phyloP scores from a whole-genome alignment of 352 stramenopile species.

The Pythium dissimile region DNA sequence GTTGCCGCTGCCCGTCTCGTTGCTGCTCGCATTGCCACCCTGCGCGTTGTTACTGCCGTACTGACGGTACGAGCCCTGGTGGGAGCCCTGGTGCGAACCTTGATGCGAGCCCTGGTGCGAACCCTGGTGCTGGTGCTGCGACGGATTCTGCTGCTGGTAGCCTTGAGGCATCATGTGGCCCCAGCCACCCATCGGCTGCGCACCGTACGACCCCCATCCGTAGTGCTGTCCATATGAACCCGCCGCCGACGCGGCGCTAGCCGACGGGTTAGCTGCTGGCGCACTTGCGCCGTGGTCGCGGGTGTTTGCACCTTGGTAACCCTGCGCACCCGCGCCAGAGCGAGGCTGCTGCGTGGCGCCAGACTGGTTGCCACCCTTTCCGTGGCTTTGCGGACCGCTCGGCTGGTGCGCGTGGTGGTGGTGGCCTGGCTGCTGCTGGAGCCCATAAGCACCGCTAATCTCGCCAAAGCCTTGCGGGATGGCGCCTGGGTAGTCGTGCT shows the following conservation, averaged over 20 bases:
- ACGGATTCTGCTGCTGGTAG: conserved; percentile 78
- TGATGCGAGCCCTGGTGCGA: conserved; percentile 65
- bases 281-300: conserved; percentile 58
- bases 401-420: conserved; percentile 43
- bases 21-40: conserved; percentile 31
- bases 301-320: conserved; percentile 49
- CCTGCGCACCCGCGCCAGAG: conserved; percentile 47
- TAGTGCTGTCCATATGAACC: conserved; percentile 76
- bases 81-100: conserved; percentile 62
- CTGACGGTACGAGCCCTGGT: conserved; percentile 68
- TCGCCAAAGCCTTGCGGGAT: conserved; percentile 82
- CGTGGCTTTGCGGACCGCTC: conserved; percentile 57
- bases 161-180: conserved; percentile 82
- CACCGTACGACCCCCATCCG: conserved; percentile 75
- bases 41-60: conserved; percentile 53
- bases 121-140: conserved; percentile 54
- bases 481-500: conserved; percentile 74
- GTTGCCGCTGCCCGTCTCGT: conserved; percentile 45
- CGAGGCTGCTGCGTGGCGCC: conserved; percentile 51
- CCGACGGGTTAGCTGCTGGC: conserved; percentile 65
- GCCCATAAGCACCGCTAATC: conserved; percentile 64
- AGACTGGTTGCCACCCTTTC: conserved; percentile 49
- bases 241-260: conserved; percentile 22
- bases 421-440: conserved; percentile 54
- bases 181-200: conserved; percentile 70